phyloP scores from a whole-genome alignment of 106 monocot species.

The Triglochin maritima region DNA sequence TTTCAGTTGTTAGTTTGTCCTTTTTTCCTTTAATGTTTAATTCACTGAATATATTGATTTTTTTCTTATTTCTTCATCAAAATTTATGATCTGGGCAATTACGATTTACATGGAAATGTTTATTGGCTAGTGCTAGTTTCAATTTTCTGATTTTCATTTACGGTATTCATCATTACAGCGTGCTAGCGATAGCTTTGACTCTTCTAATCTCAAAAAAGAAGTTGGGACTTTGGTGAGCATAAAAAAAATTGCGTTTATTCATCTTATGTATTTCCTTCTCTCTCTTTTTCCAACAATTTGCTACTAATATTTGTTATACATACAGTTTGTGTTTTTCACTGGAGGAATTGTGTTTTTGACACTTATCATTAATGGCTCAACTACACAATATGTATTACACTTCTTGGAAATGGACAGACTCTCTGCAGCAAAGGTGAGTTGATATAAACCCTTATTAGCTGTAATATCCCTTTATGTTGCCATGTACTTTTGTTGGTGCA shows the following conservation, averaged over 20 bases:
- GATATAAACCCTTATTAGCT: not conserved
- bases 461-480: too few species aligned
- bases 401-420: conserved; percentile 72
- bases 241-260: not conserved
- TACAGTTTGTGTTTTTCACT: conserved; percentile 97
- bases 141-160: too few species aligned
- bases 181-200: conserved; percentile 42
- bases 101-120: too few species aligned
- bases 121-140: too few species aligned
- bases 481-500: too few species aligned
- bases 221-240: conserved; percentile 73
- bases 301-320: not conserved
- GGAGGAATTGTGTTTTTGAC: conserved; percentile 94
- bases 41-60: too few species aligned
- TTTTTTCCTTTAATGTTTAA: too few species aligned
- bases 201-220: conserved; percentile 31
- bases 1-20: too few species aligned
- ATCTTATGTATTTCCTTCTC: not conserved
- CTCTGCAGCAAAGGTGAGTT: conserved; percentile 68
- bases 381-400: conserved; percentile 75
- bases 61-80: too few species aligned
- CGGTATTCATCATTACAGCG: conserved; percentile 27
- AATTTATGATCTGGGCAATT: too few species aligned
- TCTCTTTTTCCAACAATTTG: not conserved
- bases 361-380: conserved; percentile 85